Percentiles rank a stretch among this genome's conserved stretches.
phyloP scores from a whole-genome alignment of 2,329 filamentous ascomycete species.

The Monilinia fructigena region DNA sequence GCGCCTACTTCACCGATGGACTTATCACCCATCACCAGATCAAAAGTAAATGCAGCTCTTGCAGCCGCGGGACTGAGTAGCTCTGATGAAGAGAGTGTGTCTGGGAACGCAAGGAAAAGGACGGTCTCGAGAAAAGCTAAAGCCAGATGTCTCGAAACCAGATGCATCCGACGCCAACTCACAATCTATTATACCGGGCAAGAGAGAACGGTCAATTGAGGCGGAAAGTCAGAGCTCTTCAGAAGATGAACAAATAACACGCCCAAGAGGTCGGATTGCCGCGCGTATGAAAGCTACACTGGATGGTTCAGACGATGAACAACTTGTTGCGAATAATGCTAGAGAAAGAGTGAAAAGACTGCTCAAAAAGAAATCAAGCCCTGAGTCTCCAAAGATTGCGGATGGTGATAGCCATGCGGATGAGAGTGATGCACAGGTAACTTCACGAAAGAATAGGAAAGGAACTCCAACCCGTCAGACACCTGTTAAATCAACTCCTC shows the following conservation, averaged over 20 bases:
- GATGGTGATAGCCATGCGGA: slow-evolving; percentile 41
- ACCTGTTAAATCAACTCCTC: slow-evolving; percentile 28
- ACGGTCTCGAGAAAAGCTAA: slow-evolving; percentile 25
- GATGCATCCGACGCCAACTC: slow-evolving; percentile 12
- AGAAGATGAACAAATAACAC: slow-evolving; percentile 49
- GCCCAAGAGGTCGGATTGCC: slow-evolving; percentile 63
- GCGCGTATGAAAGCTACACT: slow-evolving; percentile 56
- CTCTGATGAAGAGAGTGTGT: slow-evolving; percentile 43
- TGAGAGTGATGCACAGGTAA: slow-evolving; percentile 31
- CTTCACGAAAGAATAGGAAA: slow-evolving; percentile 36
- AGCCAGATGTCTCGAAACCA: slow-evolving; percentile 24
- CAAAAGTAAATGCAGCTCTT: slow-evolving; percentile 56
- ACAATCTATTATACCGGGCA: background rate
- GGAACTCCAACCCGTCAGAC: slow-evolving; percentile 30
- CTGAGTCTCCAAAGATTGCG: slow-evolving; percentile 35
- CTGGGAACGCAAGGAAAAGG: slow-evolving; percentile 31
- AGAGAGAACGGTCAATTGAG: background rate
- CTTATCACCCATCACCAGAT: slow-evolving; percentile 52
- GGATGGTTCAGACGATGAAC: slow-evolving; percentile 27
- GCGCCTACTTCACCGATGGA: slow-evolving; percentile 44
- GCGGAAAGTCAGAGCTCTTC: slow-evolving; percentile 16
- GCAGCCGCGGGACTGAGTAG: slow-evolving; percentile 52
- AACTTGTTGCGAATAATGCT: slow-evolving; percentile 34
- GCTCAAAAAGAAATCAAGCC: slow-evolving; percentile 41
- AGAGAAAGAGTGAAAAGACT: slow-evolving; percentile 48